A percentile compares a stretch with the other conserved stretches of the same genome.
Evolutionary conservation across 2,329 filamentous ascomycete genomes (phyloP).

Genomic region (Aulographum hederae): DNA sequence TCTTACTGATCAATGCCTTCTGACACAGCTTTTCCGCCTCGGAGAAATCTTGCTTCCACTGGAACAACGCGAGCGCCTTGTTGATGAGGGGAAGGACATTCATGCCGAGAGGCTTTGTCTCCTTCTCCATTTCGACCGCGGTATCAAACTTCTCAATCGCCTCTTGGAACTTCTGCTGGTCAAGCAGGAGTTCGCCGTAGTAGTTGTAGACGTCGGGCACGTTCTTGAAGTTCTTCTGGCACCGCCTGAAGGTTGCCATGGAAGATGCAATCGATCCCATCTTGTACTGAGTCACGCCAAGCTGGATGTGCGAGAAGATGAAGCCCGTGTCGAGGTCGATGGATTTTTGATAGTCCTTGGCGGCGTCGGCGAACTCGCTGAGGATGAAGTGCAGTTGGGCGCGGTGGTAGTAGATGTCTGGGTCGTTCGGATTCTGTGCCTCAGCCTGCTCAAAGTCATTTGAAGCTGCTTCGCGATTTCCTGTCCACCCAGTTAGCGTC

Average conservation of each 20-base stretch:
- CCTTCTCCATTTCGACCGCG: conserved; percentile 97
- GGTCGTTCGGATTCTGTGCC: conserved; percentile 69
- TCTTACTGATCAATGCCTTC: conserved; percentile 89
- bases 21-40: conserved; percentile 94
- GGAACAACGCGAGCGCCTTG: conserved; percentile 92
- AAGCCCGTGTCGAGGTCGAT: conserved; percentile 92
- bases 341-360: conserved; percentile 98
- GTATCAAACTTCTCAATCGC: conserved; percentile 97
- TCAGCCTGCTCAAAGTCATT: conserved; percentile 77
- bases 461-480: conserved; percentile 70
- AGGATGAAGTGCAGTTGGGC: conserved; percentile 98
- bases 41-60: conserved; percentile 92
- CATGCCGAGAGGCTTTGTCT: conserved; percentile 84
- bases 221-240: conserved; percentile 95
- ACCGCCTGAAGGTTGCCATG: conserved; percentile 94
- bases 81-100: conserved; percentile 96
- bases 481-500: conserved; percentile 28
- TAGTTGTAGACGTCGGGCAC: conserved; percentile 99
- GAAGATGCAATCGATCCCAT: conserved; percentile 95
- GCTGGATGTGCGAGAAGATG: conserved; percentile 98
- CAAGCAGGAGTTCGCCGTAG: conserved; percentile 89
- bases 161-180: conserved; percentile 89
- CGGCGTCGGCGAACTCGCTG: conserved; percentile 77
- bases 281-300: conserved; percentile 98
- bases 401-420: conserved; percentile 97